Evolutionary conservation across 2,329 filamentous ascomycete genomes (phyloP).

Genomic region (Neoascochyta sp.): DNA sequence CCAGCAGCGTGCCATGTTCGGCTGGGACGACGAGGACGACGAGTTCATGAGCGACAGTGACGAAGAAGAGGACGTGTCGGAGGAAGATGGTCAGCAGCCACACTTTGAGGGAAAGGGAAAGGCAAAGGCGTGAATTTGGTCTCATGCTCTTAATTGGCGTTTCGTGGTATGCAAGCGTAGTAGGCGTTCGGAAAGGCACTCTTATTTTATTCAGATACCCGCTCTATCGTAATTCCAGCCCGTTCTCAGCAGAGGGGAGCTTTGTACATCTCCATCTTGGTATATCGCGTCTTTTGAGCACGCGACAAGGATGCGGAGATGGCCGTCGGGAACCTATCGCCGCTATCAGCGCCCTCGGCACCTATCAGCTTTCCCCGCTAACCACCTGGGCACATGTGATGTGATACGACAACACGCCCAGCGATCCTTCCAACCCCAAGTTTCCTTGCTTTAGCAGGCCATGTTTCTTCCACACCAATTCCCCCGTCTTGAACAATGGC

Average conservation of each 20-base stretch:
- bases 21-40: conserved; percentile 72
- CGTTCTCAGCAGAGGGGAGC: no score
- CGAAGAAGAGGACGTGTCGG: conserved; percentile 43
- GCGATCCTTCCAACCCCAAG: conserved; percentile 12
- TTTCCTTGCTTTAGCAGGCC: conserved; percentile 6
- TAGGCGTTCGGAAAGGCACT: conserved; percentile 3
- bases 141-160: no score
- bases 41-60: conserved; percentile 46
- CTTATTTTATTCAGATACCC: conserved; percentile 1
- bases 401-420: conserved; percentile 10
- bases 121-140: no score
- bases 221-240: no score
- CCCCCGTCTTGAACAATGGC: conserved; percentile 11
- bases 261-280: no score
- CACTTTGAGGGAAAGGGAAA: conserved; percentile 43
- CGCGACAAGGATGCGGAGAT: no score
- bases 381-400: conserved; percentile 18
- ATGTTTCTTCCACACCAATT: conserved; percentile 7
- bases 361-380: no score
- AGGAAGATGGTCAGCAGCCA: conserved; percentile 26
- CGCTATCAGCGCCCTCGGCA: no score
- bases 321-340: no score
- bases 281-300: no score
- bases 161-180: no score
- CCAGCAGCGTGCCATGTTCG: conserved; percentile 58